These are phyloP conservation scores for Pterocarpus santalinus DNA, from an alignment of 306 rosid species.

Conservation along the genomic window DNA sequence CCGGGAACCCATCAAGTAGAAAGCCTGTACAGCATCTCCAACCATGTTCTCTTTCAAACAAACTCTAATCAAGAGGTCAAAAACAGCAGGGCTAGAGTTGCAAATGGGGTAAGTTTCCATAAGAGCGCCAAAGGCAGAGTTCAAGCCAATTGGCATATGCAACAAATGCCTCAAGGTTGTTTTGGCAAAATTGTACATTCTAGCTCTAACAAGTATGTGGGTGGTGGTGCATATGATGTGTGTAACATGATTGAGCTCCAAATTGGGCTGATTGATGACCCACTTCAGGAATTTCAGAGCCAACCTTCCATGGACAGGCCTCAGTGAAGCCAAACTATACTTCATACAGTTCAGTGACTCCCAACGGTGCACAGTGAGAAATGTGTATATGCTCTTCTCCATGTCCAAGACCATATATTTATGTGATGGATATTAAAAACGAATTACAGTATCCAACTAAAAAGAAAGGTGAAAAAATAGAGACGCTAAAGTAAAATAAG, in stretches of 20 bases:
- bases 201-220: constrained; percentile 80
- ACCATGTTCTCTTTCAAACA: constrained; percentile 67
- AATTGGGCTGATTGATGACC: constrained; percentile 71
- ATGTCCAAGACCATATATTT: constrained; percentile 50
- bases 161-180: constrained; percentile 61
- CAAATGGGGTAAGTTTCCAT: constrained; percentile 81
- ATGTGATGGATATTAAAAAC: constrained; percentile 41
- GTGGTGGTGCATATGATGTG: constrained; percentile 68
- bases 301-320: constrained; percentile 83
- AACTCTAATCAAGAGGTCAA: constrained; percentile 75
- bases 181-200: constrained; percentile 74
- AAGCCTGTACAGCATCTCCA: constrained; percentile 66
- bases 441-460: neutral
- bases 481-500: no score
- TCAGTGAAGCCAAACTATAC: constrained; percentile 71
- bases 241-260: constrained; percentile 68
- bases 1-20: constrained; percentile 65
- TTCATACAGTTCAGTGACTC: constrained; percentile 80
- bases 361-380: constrained; percentile 81
- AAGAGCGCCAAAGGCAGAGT: constrained; percentile 62
- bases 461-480: no score
- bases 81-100: constrained; percentile 81
- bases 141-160: constrained; percentile 57
- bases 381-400: constrained; percentile 79
- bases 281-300: constrained; percentile 79